A percentile compares a stretch with the other conserved stretches of the same genome.
Conservation (phyloP, 371 early-diverging fungal species). For the Dichotomocladium elegans region DNA sequence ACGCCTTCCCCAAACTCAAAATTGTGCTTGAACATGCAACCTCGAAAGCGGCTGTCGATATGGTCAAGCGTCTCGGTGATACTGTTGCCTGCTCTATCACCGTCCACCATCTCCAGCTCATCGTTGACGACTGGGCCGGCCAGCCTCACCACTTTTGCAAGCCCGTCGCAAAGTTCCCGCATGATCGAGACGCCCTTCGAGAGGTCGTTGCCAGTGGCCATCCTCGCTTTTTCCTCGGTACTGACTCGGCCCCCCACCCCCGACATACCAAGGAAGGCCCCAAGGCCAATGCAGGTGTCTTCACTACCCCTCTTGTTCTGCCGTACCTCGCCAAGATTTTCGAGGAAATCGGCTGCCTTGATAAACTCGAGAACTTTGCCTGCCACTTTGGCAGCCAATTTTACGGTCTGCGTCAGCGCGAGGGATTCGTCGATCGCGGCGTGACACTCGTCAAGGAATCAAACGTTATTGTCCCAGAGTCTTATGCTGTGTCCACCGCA, state of each 20-base stretch:
- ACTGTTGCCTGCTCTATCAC: conserved; percentile 95
- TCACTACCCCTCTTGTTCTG: conserved; percentile 80
- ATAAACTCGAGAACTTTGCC: conserved; percentile 76
- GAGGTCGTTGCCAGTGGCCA: conserved; percentile 83
- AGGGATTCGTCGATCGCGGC: conserved; percentile 45
- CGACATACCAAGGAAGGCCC: conserved; percentile 83
- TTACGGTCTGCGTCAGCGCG: conserved; percentile 65
- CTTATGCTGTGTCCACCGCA: conserved; percentile 45
- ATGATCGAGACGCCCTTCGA: conserved; percentile 88
- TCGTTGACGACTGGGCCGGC: conserved; percentile 97
- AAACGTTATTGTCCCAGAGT: conserved; percentile 51
- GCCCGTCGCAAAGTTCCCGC: conserved; percentile 95
- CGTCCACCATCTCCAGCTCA: conserved; percentile 87
- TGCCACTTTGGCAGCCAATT: conserved; percentile 82
- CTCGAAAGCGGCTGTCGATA: conserved; percentile 88
- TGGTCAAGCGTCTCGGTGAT: conserved; percentile 85
- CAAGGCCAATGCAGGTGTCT: conserved; percentile 88
- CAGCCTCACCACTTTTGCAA: conserved; percentile 96
- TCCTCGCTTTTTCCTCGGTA: conserved; percentile 95
- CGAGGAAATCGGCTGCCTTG: conserved; percentile 82
- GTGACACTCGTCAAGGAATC: conserved; percentile 54
- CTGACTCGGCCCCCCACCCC: conserved; percentile 96
- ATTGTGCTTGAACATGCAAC: conserved; percentile 98
- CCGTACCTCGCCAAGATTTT: conserved; percentile 88
- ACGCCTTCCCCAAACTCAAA: conserved; percentile 86